Base-by-base conservation (phyloP, 306 rosid species). In the Trifolium fragiferum region DNA sequence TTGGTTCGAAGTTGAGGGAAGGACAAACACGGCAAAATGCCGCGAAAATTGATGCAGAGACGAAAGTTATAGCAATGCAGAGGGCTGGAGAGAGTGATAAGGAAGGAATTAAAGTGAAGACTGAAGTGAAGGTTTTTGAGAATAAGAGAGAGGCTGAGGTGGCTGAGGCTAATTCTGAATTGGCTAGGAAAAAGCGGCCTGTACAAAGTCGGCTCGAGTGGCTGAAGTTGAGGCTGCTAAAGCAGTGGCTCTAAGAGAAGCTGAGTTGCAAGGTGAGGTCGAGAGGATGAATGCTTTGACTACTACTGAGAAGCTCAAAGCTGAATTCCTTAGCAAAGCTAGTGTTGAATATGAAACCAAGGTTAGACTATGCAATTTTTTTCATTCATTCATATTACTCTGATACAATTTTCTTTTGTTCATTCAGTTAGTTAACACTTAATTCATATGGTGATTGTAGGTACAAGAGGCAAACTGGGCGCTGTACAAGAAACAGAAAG, bases 401-500 rank as follows among this genome's bases (percentile, higher is more conserved):
- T 33, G 3, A 35, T 35, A 8, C 38, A 25, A 25, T 25, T 25
- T 25, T 25, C 2, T 25, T 25, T 25, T 25, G 3, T 25, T 25
- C 3, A 25, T 25, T 25, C 2, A 30, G 33, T 30, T 30, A 30
- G 5, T 30, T 30, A 30, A 30, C 33, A 30, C 33, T 30, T 30
- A 30, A 30, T 30, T 30, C 33, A 30, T 30, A 30, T 30, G 33
- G 33, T 30, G 33, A 30, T 7, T 37, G 10, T 37, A 37, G 87
- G 84, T 80, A 6, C 87, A 80, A 83, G 84, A 83, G 49, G 87
- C 84, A 0, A 83, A 83, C 30, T 76, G 82, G 82, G 82, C 8
- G 21, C 46, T 80, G 30, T 80, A 80, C 82, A 68, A 51, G 80
- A 83, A 79, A 46, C 87, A 76, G 23, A 72, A 80, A 35, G 84